Conservation (phyloP, 106 monocot species). For the Apostasia ramifera region DNA sequence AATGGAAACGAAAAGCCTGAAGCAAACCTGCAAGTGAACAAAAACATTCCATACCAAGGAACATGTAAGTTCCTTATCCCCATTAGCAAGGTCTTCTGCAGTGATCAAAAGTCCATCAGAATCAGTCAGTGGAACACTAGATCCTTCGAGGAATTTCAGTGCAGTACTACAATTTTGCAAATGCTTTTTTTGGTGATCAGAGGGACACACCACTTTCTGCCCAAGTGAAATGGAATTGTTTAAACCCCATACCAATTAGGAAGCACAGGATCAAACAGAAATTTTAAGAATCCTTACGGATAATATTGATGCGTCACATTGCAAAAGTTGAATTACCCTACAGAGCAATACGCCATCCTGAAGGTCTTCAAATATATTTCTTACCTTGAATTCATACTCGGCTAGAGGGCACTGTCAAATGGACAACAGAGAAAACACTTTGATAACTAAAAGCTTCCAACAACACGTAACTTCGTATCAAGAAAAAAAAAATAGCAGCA, state of each 20-base stretch:
- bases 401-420: constrained; percentile 26
- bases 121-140: constrained; percentile 39
- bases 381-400: constrained; percentile 42
- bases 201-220: constrained; percentile 42
- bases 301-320: constrained; percentile 32
- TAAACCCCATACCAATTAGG: background rate
- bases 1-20: background rate
- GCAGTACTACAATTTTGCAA: constrained; percentile 49
- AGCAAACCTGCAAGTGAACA: constrained; percentile 46
- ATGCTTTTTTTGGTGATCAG: constrained; percentile 47
- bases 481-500: constrained; percentile 4
- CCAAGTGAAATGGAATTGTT: background rate
- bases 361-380: constrained; percentile 54
- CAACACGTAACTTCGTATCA: background rate
- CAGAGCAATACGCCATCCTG: constrained; percentile 62
- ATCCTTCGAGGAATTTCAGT: constrained; percentile 29
- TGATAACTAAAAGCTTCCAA: no score
- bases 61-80: constrained; percentile 46
- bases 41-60: constrained; percentile 61
- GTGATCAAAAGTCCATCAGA: constrained; percentile 32
- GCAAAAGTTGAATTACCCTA: constrained; percentile 54
- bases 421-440: background rate
- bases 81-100: constrained; percentile 46
- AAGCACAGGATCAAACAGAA: background rate
- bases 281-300: constrained; percentile 22